These are phyloP conservation scores for Phylloporus gajari DNA, from an alignment of 1,284 basidiomycete genomes.

Conservation along the genomic window DNA sequence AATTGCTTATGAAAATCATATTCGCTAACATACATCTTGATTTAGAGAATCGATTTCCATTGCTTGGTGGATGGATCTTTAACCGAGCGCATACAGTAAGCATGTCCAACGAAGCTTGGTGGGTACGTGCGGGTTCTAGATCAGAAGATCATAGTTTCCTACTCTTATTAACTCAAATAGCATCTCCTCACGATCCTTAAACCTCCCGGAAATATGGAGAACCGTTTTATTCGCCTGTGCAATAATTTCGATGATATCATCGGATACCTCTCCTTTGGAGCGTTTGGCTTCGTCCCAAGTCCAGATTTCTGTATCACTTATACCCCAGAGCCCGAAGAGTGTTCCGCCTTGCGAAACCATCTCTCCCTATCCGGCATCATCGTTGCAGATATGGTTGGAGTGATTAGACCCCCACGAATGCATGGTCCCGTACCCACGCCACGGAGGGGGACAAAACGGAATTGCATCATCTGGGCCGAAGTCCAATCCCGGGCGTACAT, in stretches of 20 bases:
- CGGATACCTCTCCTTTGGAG: constrained; percentile 40
- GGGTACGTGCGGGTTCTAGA: constrained; percentile 32
- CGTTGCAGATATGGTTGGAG: constrained; percentile 34
- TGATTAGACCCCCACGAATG: neutral
- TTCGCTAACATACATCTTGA: neutral
- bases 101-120: constrained; percentile 46
- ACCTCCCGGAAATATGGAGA: constrained; percentile 7
- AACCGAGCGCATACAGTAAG: constrained; percentile 29
- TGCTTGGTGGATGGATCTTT: constrained; percentile 46
- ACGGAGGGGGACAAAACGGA: constrained; percentile 24
- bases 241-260: constrained; percentile 45
- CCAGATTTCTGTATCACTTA: constrained; percentile 28
- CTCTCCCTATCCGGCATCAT: constrained; percentile 44
- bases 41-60: constrained; percentile 28
- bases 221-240: constrained; percentile 33
- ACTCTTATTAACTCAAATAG: neutral
- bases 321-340: constrained; percentile 2
- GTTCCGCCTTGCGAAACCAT: constrained; percentile 28
- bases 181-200: constrained; percentile 9
- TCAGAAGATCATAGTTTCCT: neutral
- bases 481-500: constrained; percentile 36
- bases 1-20: neutral
- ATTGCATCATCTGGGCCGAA: constrained; percentile 34
- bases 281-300: constrained; percentile 31
- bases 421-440: constrained; percentile 24